These are phyloP conservation scores for Sporothrix mexicana DNA, from an alignment of 2,329 filamentous ascomycete species.

Conservation along the genomic window DNA sequence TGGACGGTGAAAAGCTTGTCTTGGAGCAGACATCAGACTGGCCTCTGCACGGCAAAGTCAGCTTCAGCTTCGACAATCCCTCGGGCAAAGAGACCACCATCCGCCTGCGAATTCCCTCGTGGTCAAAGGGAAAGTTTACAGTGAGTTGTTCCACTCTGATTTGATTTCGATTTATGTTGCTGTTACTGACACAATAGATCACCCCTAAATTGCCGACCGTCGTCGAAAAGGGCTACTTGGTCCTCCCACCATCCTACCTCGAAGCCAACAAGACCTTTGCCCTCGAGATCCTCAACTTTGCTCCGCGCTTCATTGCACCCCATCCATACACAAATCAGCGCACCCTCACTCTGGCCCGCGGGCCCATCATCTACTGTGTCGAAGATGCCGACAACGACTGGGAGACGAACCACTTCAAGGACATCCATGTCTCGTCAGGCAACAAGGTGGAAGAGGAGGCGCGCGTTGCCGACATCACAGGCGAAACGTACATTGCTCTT, in stretches of 20 bases:
- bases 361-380: constrained; percentile 23
- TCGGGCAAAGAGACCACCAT: background rate
- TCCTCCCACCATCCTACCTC: constrained; percentile 14
- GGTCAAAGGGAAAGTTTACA: background rate
- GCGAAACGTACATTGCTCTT: constrained; percentile 10
- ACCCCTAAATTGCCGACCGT: background rate
- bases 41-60: background rate
- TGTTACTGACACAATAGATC: background rate
- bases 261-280: background rate
- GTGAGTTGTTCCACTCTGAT: background rate
- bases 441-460: background rate
- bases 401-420: constrained; percentile 21
- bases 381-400: constrained; percentile 18
- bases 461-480: background rate
- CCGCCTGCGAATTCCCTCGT: background rate
- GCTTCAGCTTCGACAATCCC: background rate
- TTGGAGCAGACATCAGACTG: constrained; percentile 22
- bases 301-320: constrained; percentile 1
- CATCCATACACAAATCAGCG: constrained; percentile 14
- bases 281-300: background rate
- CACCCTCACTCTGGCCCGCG: constrained; percentile 15
- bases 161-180: background rate
- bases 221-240: constrained; percentile 4
- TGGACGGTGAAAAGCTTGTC: background rate
- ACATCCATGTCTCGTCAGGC: background rate